Evolutionary conservation across 495 filamentous ascomycete genomes (phyloP).

Genomic region (Penicillium malachiteum): DNA sequence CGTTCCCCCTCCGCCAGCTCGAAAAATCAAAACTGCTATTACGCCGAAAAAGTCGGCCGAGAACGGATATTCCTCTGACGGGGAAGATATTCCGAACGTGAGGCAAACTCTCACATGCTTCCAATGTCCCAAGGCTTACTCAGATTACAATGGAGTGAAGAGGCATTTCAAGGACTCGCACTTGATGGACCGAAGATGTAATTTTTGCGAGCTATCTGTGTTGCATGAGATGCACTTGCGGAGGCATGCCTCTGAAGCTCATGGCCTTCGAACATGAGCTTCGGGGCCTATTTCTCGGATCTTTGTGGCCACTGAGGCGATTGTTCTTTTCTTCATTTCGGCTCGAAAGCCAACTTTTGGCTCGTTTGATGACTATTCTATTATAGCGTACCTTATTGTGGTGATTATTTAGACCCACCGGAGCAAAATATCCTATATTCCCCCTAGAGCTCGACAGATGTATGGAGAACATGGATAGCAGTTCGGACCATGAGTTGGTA

Average conservation of each 20-base stretch:
- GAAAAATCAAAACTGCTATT: constrained; percentile 13
- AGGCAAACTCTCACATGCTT: constrained; percentile 15
- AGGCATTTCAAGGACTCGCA: constrained; percentile 14
- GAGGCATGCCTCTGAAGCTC: constrained; percentile 9
- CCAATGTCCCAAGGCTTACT: constrained; percentile 18
- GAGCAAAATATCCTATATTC: no score
- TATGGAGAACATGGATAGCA: no score
- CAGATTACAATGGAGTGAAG: constrained; percentile 16
- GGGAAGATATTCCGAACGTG: constrained; percentile 11
- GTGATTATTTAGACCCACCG: background rate
- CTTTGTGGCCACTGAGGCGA: background rate
- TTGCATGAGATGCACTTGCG: constrained; percentile 23
- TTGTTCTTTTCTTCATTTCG: background rate
- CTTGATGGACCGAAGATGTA: constrained; percentile 15
- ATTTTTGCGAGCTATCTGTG: constrained; percentile 15
- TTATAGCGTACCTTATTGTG: background rate
- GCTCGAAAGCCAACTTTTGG: background rate
- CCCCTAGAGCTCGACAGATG: no score
- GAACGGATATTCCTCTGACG: constrained; percentile 8
- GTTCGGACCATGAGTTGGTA: no score
- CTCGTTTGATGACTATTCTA: background rate
- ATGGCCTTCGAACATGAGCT: background rate
- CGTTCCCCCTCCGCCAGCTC: constrained; percentile 13
- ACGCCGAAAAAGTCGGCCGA: constrained; percentile 10
- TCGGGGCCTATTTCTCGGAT: background rate